Evolutionary conservation across 108 stramenopile species (phyloP).

Genomic region (Discostella pseudostelligera): DNA sequence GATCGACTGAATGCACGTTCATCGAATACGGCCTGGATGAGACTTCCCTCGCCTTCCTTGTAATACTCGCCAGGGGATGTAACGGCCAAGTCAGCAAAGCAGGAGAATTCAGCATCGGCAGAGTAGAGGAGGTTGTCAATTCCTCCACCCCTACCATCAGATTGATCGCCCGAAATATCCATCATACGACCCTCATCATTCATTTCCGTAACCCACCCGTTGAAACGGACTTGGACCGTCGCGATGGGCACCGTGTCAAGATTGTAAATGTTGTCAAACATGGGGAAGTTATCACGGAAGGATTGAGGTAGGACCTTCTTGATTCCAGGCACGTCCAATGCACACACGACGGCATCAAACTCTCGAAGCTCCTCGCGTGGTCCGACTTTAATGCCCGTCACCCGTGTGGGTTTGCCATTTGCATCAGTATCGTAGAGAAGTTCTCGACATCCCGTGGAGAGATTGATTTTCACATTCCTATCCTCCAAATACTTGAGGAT

Average conservation of each 20-base stretch:
- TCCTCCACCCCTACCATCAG: conserved; percentile 84
- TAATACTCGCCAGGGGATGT: conserved; percentile 94
- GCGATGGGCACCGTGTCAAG: conserved; percentile 94
- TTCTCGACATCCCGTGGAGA: conserved; percentile 61
- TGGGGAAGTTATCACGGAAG: conserved; percentile 83
- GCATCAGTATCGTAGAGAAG: conserved; percentile 85
- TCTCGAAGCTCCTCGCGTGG: conserved; percentile 62
- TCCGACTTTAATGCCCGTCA: conserved; percentile 83
- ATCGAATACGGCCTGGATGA: conserved; percentile 91
- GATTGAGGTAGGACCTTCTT: conserved; percentile 89
- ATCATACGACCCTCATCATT: conserved; percentile 86
- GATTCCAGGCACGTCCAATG: conserved; percentile 93
- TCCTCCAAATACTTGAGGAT: conserved; percentile 92
- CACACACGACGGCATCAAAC: conserved; percentile 90
- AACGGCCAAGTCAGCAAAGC: conserved; percentile 95
- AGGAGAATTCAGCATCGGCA: conserved; percentile 95
- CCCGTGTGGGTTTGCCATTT: conserved; percentile 73
- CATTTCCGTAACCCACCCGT: conserved; percentile 97
- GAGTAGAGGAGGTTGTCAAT: conserved; percentile 96
- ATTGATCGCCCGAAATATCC: conserved; percentile 85
- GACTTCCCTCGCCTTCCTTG: conserved; percentile 87
- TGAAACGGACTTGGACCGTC: conserved; percentile 95
- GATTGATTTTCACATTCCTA: conserved; percentile 84
- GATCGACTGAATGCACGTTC: conserved; percentile 80
- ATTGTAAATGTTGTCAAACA: conserved; percentile 97